Evolutionary conservation across 2,329 filamentous ascomycete genomes (phyloP).

Genomic region (Colletotrichum noveboracense): DNA sequence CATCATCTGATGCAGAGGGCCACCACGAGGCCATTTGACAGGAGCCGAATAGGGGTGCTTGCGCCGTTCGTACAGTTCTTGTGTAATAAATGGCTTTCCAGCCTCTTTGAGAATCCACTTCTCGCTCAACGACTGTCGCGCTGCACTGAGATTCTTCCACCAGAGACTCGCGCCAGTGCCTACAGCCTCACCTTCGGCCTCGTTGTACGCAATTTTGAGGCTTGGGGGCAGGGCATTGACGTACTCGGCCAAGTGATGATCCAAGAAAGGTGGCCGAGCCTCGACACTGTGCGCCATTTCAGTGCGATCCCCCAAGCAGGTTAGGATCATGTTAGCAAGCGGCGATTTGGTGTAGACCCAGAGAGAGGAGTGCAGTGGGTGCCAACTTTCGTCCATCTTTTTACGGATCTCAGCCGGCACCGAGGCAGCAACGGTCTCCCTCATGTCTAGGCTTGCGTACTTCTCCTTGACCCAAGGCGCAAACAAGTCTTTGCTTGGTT

Average conservation of each 20-base stretch:
- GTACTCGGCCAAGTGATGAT: slow-evolving; percentile 35
- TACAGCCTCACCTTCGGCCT: neutral
- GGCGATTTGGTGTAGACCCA: slow-evolving; percentile 28
- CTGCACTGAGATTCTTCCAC: slow-evolving; percentile 16
- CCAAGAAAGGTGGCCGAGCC: slow-evolving; percentile 37
- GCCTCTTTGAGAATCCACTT: slow-evolving; percentile 58
- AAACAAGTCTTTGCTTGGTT: neutral
- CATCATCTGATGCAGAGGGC: slow-evolving; percentile 45
- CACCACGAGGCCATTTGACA: slow-evolving; percentile 41
- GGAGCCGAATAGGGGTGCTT: slow-evolving; percentile 56
- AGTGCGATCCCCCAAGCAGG: slow-evolving; percentile 35
- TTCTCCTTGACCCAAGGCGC: slow-evolving; percentile 10
- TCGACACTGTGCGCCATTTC: slow-evolving; percentile 43
- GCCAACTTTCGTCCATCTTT: slow-evolving; percentile 32
- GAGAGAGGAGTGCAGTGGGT: slow-evolving; percentile 29
- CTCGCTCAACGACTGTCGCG: slow-evolving; percentile 37
- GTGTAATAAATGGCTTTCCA: slow-evolving; percentile 38
- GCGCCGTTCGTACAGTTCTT: slow-evolving; percentile 53
- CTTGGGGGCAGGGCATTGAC: slow-evolving; percentile 21
- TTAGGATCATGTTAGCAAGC: slow-evolving; percentile 32
- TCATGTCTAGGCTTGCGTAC: neutral
- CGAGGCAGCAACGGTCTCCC: neutral
- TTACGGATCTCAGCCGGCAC: slow-evolving; percentile 17
- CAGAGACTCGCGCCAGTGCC: slow-evolving; percentile 13
- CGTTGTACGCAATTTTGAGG: neutral